These are phyloP conservation scores for Stipa capillata DNA, from an alignment of 176 grass and related monocot genomes.

Conservation along the genomic window DNA sequence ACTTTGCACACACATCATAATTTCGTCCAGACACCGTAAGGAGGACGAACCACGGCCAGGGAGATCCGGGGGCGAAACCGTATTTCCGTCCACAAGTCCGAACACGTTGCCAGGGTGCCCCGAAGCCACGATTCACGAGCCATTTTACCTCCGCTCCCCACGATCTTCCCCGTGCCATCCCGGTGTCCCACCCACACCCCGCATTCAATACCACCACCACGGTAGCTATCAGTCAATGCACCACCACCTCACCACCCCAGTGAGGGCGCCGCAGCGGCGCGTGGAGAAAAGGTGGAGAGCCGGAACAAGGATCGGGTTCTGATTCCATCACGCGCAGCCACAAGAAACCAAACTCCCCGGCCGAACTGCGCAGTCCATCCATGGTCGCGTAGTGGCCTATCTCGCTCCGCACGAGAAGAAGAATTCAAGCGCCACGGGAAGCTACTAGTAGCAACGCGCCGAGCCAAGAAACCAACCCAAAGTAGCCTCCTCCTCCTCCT, in stretches of 20 bases:
- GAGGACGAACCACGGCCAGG: not conserved
- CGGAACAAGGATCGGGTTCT: not conserved
- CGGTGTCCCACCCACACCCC: not conserved
- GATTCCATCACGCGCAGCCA: not conserved
- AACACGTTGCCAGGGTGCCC: not conserved
- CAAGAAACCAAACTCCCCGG: not conserved
- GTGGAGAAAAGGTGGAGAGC: not conserved
- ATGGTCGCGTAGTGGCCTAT: not conserved
- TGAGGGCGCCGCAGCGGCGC: not conserved
- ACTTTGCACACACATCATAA: no score
- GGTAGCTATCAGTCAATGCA: constrained; percentile 15
- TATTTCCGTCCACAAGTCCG: not conserved
- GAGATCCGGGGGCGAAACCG: not conserved
- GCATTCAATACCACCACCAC: not conserved
- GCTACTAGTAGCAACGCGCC: not conserved
- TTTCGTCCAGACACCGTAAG: no score
- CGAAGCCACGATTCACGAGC: not conserved
- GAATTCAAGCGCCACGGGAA: constrained; percentile 8
- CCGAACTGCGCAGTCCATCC: not conserved
- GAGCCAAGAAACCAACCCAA: not conserved
- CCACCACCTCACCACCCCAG: not conserved
- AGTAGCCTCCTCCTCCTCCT: not conserved
- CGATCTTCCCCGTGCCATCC: not conserved
- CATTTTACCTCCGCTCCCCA: not conserved
- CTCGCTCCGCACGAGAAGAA: not conserved